Evolutionary conservation across 208 protist species (phyloP).

Genomic region (Leishmania mexicana): DNA sequence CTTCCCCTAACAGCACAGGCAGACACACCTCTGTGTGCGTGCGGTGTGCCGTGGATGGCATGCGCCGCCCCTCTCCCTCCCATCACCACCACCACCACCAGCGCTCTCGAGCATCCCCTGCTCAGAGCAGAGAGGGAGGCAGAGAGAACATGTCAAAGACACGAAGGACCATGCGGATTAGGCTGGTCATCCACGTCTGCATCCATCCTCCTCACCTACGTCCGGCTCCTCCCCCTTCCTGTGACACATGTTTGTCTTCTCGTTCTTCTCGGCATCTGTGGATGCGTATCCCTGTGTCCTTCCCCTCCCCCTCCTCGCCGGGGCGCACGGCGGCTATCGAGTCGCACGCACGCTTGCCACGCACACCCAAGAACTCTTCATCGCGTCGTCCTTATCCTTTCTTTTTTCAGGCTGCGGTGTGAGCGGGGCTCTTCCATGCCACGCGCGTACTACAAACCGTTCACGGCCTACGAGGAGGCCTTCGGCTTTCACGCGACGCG

Average conservation of each 20-base stretch:
- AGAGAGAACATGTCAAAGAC: too few relatives aligned
- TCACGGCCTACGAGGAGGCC: conserved; percentile 83
- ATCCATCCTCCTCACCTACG: neutral
- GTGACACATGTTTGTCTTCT: neutral
- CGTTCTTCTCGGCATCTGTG: neutral
- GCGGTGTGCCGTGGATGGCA: neutral
- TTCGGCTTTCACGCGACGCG: conserved; percentile 70
- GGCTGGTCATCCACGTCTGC: neutral
- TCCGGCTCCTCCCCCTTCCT: neutral
- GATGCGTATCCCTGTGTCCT: neutral
- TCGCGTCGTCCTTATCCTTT: neutral
- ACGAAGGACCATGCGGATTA: neutral
- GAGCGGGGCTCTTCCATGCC: conserved; percentile 45
- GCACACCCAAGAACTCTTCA: neutral
- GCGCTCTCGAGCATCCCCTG: neutral
- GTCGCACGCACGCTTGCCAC: conserved; percentile 1
- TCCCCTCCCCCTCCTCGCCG: neutral
- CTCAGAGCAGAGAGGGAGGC: neutral
- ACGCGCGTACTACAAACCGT: conserved; percentile 82
- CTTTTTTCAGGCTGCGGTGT: neutral
- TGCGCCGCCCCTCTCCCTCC: neutral
- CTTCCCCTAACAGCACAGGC: neutral
- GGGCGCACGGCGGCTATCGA: neutral
- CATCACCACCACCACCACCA: neutral
- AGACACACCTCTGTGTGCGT: neutral